Evolutionary conservation across 257 asterid species (phyloP), one percentile per base, ranked within the genome.

Genomic region (Solanum bulbocastanum): DNA sequence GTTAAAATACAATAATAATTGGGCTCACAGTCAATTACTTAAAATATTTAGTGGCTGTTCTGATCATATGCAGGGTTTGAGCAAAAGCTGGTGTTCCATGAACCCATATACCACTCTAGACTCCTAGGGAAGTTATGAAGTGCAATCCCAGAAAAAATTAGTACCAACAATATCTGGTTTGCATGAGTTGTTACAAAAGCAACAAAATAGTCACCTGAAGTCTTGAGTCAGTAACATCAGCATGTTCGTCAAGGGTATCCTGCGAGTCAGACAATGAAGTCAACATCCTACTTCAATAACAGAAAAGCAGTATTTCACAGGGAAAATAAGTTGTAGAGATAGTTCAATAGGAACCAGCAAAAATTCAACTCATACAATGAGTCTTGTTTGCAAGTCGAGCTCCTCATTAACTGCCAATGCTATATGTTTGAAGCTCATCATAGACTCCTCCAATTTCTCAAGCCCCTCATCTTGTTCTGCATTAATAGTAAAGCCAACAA

Each of bases 401-500:
- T 97, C 99, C 90, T 97, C 99, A 60, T 93, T 97, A 91, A 97
- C 98, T 62, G 99, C 96, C 90, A 96, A 83, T 27, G 98, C 99
- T 87, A 96, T 95, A 90, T 97, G 99, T 89, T 95, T 97, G 88
- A 98, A 96, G 93, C 98, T 97, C 62, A 93, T 39, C 84, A 96
- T 95, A 20, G 99, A 94, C 91, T 95, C 95, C 92, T 93, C 98
- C 94, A 97, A 83, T 85, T 92, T 90, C 91, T 93, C 99, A 84
- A 97, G 98, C 87, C 96, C 99, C 88, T 94, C 98, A 58, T 97
- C 99, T 94, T 97, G 99, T 86, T 96, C 99, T 97, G 95, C 78
- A 88, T 37, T 86, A 52, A 81, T 71, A 49, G 79, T 6, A 85
- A 71, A 39, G 30, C 82, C 66, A 49, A 60, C 37, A 65, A 84